Base-by-base conservation (phyloP, 306 rosid species). In the Canavalia gladiata region DNA sequence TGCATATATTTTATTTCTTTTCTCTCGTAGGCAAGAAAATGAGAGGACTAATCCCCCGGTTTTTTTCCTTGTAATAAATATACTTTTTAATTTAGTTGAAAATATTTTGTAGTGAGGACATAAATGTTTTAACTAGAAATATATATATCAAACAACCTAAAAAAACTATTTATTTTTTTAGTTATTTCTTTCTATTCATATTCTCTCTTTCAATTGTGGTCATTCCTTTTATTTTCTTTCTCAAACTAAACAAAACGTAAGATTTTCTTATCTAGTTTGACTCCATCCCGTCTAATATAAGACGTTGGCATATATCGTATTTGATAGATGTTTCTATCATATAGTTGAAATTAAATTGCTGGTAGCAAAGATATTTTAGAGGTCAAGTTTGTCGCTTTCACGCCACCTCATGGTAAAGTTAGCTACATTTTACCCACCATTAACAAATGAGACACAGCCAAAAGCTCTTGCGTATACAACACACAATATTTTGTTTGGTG, bases 361-460 rank as follows among this genome's bases (percentile, higher is more conserved):
- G 25, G 0, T 50, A 13, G 2, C 1, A 6, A 8, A 6, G 58
- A 68, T 35, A n/a, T 13, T 39, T 25, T 28, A 34, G 10, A 54
- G 66, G 67, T 39, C 25, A 76, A 13, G 8, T 74, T 56, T 56
- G 81, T 67, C 29, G 6, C 63, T 81, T 74, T 74, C 65, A 46
- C 34, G n/a, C 45, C 2, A 2, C 35, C 33, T 43, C 12, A 73
- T 42, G 30, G 8, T 73, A 0, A 74, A 57, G 57, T 58, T 74
- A 29, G 75, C 49, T 46, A 50, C 73, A 37, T 64, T 5, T 30
- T 51, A 3, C 31, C 39, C 42, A 37, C 13, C 13, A 9, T 45
- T 43, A 33, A 75, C 60, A 30, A 33, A 47, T 30, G 9, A 7
- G 13, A 33, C 11, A 34, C n/a, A n/a, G 2, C 60, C 50, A 46